phyloP scores from a whole-genome alignment of 2,329 filamentous ascomycete species.

The Salinomyces thailandicus region DNA sequence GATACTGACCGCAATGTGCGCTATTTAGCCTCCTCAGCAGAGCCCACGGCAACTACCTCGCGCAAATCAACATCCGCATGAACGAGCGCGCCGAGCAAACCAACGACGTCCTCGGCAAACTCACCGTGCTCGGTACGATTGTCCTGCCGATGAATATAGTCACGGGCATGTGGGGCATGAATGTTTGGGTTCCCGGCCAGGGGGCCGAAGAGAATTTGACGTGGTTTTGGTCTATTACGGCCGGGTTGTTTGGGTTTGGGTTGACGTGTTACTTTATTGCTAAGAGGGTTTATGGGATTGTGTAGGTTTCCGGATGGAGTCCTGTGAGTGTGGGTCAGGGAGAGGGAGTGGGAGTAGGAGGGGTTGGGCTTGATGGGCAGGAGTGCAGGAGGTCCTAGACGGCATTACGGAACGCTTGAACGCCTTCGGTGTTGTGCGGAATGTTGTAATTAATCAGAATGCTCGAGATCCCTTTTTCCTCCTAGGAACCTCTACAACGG shows the following conservation, averaged over 20 bases:
- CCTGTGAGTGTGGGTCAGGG: too few species aligned
- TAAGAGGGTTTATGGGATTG: slow-evolving; percentile 73
- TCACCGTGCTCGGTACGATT: slow-evolving; percentile 93
- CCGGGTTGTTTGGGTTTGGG: slow-evolving; percentile 67
- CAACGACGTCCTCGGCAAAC: slow-evolving; percentile 83
- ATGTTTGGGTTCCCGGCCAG: slow-evolving; percentile 74
- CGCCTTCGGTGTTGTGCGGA: too few species aligned
- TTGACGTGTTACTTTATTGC: slow-evolving; percentile 69
- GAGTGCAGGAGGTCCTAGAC: too few species aligned
- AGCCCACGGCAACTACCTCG: slow-evolving; percentile 94
- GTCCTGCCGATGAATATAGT: slow-evolving; percentile 99
- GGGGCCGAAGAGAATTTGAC: slow-evolving; percentile 55
- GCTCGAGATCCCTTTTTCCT: too few species aligned
- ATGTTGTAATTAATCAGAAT: too few species aligned
- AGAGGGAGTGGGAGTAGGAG: too few species aligned
- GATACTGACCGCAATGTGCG: slow-evolving; percentile 11
- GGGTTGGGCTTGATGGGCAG: too few species aligned
- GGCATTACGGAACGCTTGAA: too few species aligned
- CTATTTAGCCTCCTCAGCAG: slow-evolving; percentile 67
- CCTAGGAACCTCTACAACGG: too few species aligned
- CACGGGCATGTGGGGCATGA: slow-evolving; percentile 98
- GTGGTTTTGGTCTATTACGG: slow-evolving; percentile 52
- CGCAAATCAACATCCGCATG: slow-evolving; percentile 98
- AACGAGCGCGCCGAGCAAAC: slow-evolving; percentile 95
- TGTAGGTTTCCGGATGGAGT: too few species aligned